phyloP scores from a whole-genome alignment of 805 yeast genomes.

The Candida vaughaniae region DNA sequence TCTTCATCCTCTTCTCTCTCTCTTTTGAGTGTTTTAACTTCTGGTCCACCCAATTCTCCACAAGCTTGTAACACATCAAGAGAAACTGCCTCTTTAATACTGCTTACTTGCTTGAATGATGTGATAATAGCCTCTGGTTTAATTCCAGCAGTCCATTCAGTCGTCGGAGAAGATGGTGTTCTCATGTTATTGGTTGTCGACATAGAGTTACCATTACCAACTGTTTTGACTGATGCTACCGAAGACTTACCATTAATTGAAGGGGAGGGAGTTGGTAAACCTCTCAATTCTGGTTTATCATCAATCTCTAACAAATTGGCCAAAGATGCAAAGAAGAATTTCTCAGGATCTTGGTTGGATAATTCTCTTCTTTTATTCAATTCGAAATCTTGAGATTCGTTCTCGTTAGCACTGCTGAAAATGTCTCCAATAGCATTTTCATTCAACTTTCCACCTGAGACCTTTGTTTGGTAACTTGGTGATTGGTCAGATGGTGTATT shows the following conservation, averaged over 20 bases:
- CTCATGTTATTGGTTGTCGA: too few species aligned
- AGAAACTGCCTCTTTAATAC: conserved; percentile 33
- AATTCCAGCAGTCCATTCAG: conserved; percentile 45
- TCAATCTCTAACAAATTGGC: conserved; percentile 50
- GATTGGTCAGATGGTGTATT: conserved; percentile 42
- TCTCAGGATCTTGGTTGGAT: conserved; percentile 44
- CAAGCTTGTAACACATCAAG: conserved; percentile 24
- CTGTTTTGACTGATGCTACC: neutral
- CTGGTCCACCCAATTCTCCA: conserved; percentile 9
- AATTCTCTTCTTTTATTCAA: conserved; percentile 47
- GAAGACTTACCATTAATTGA: conserved; percentile 11
- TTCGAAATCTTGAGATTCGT: conserved; percentile 32
- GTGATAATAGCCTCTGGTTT: conserved; percentile 44
- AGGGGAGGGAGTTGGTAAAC: conserved; percentile 17
- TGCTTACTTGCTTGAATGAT: conserved; percentile 46
- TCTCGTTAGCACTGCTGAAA: conserved; percentile 18
- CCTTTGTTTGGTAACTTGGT: conserved; percentile 24
- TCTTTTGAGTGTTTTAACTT: conserved; percentile 22
- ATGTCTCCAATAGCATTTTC: conserved; percentile 23
- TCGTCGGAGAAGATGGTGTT: conserved; percentile 41
- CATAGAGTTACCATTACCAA: neutral
- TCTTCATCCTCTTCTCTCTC: conserved; percentile 29
- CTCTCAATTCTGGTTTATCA: conserved; percentile 21
- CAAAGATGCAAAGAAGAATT: conserved; percentile 50
- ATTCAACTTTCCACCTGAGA: conserved; percentile 13